These are phyloP conservation scores for Pythium scleroteichum DNA, from an alignment of 352 stramenopile genomes.

Conservation along the genomic window DNA sequence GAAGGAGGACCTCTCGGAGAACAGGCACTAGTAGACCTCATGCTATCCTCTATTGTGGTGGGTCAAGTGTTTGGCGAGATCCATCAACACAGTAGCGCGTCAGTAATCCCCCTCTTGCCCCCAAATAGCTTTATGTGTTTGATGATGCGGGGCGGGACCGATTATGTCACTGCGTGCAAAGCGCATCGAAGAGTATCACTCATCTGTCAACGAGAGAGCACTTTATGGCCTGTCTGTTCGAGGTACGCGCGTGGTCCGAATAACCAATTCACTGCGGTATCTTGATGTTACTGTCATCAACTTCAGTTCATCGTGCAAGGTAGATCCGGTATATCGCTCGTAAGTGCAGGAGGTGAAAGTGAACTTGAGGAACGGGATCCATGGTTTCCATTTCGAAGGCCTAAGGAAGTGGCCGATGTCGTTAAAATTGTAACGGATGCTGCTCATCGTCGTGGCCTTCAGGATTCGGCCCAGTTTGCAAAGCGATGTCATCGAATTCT, in stretches of 20 bases:
- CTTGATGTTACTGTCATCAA: no score
- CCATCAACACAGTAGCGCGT: neutral
- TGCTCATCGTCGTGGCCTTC: conserved; percentile 1
- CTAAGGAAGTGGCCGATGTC: conserved; percentile 14
- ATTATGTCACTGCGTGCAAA: neutral
- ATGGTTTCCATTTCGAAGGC: conserved; percentile 57
- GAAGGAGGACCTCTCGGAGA: conserved; percentile 20
- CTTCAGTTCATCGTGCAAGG: neutral
- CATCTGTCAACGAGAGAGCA: neutral
- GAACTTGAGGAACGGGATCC: conserved; percentile 24
- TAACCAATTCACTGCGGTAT: neutral
- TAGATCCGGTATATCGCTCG: neutral
- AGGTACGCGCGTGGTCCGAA: neutral
- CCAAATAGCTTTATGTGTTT: conserved; percentile 11
- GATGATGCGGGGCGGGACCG: neutral
- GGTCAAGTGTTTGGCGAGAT: neutral
- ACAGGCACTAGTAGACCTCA: neutral
- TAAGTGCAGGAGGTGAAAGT: neutral
- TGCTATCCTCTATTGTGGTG: conserved; percentile 14
- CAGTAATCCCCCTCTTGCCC: neutral
- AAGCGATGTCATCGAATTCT: neutral
- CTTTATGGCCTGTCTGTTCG: neutral
- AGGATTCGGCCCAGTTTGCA: neutral
- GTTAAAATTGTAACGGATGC: conserved; percentile 31
- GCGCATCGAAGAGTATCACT: neutral